Evolutionary conservation across 208 protist species (phyloP).

Genomic region (Leishmania turanica): DNA sequence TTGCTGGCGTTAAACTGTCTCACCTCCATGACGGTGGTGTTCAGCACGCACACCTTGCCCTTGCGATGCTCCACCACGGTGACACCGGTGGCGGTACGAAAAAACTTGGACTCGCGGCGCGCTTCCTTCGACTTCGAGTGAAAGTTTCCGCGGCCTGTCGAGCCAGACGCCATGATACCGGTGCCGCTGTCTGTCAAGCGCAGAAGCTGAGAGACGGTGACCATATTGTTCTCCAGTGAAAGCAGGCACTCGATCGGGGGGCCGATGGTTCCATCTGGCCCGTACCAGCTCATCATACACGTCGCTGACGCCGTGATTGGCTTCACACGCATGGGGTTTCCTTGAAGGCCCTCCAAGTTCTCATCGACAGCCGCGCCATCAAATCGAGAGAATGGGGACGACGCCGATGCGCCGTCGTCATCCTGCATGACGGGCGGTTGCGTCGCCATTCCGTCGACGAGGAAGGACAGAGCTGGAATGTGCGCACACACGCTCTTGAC

Average conservation of each 20-base stretch:
- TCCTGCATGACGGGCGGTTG: not conserved
- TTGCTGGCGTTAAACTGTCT: constrained; percentile 34
- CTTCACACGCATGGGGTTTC: constrained; percentile 26
- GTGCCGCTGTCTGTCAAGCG: constrained; percentile 9
- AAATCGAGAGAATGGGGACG: not conserved
- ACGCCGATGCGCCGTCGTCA: not conserved
- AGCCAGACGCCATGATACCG: not conserved
- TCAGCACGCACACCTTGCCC: constrained; percentile 22
- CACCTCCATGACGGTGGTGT: constrained; percentile 40
- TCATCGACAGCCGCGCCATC: constrained; percentile 24
- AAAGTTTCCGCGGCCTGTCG: not conserved
- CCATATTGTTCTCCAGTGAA: constrained; percentile 23
- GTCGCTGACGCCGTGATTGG: constrained; percentile 32
- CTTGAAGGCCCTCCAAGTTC: constrained; percentile 43
- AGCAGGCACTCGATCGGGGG: constrained; percentile 42
- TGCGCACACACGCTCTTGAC: constrained; percentile 18
- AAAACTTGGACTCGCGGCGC: constrained; percentile 7
- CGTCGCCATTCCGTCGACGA: not conserved
- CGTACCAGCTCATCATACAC: constrained; percentile 45
- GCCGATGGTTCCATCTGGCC: constrained; percentile 26
- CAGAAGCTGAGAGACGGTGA: constrained; percentile 50
- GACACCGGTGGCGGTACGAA: constrained; percentile 18
- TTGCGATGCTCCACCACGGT: constrained; percentile 32
- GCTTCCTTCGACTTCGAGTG: not conserved
- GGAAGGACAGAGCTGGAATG: constrained; percentile 9